Evolutionary conservation across 2,329 filamentous ascomycete species (phyloP).

Genomic region (Botrytis medusae): DNA sequence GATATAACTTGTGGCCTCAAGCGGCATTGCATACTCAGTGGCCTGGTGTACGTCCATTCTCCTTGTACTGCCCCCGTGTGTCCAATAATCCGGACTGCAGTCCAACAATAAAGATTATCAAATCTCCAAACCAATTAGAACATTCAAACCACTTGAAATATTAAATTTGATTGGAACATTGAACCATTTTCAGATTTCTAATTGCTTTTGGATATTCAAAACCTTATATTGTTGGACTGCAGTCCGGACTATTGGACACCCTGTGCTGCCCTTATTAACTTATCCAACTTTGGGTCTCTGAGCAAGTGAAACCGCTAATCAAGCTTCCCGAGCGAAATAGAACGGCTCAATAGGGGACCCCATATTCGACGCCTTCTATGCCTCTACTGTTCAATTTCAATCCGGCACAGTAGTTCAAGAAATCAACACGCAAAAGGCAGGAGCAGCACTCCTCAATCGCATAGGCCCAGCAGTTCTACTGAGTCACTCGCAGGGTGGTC

Average conservation of each 20-base stretch:
- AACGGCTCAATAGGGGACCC: conserved; percentile 32
- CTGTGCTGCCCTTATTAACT: background rate
- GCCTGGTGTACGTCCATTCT: conserved; percentile 38
- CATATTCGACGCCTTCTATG: conserved; percentile 40
- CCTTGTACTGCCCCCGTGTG: background rate
- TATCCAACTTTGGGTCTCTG: background rate
- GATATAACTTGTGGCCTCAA: conserved; percentile 38
- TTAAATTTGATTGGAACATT: too few relatives aligned
- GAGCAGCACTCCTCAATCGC: conserved; percentile 39
- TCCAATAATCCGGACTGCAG: too few relatives aligned
- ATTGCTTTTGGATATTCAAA: too few relatives aligned
- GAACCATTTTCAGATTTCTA: too few relatives aligned
- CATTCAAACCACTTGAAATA: too few relatives aligned
- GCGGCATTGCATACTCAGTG: conserved; percentile 44
- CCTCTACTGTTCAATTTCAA: conserved; percentile 44
- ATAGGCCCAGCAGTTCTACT: conserved; percentile 33
- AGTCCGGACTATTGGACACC: too few relatives aligned
- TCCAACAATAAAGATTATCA: too few relatives aligned
- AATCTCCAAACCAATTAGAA: too few relatives aligned
- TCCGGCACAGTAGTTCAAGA: conserved; percentile 42
- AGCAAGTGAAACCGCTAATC: background rate
- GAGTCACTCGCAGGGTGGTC: conserved; percentile 47
- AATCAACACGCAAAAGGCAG: conserved; percentile 42
- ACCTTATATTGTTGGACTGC: too few relatives aligned
- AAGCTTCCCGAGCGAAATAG: conserved; percentile 12